phyloP scores from a whole-genome alignment of 2,329 filamentous ascomycete genomes.

The Ceratocystis alfenasii region DNA sequence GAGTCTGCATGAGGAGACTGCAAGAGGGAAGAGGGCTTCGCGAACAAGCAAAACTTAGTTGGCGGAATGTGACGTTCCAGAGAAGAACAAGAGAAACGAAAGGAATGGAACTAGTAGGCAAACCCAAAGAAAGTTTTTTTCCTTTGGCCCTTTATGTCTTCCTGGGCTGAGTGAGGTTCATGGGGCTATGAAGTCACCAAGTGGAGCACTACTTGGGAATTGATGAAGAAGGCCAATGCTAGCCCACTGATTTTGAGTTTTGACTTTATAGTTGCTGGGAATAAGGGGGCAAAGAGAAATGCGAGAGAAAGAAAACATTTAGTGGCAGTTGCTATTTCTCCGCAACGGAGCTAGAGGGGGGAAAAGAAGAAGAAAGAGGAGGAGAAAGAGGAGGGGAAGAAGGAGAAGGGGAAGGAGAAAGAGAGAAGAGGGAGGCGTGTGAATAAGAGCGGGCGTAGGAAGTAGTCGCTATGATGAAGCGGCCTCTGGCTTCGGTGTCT shows the following conservation, averaged over 20 bases:
- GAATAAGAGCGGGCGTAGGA: background rate
- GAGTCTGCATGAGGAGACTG: too few relatives aligned
- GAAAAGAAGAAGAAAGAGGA: background rate
- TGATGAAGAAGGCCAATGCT: background rate
- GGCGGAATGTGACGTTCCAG: constrained; percentile 8
- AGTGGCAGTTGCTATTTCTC: constrained; percentile 7
- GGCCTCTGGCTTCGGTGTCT: background rate
- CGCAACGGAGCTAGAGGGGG: background rate
- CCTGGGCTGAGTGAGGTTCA: background rate
- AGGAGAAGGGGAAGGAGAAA: background rate
- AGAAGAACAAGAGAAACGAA: background rate
- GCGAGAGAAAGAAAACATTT: background rate
- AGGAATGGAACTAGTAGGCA: background rate
- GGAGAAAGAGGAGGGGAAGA: background rate
- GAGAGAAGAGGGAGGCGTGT: background rate
- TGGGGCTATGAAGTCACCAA: constrained; percentile 15
- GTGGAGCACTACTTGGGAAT: background rate
- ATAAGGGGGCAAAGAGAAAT: background rate
- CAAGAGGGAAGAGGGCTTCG: background rate
- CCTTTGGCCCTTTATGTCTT: background rate
- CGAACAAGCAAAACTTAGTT: background rate
- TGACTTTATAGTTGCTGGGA: background rate
- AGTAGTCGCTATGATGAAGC: background rate
- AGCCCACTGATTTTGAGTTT: background rate
- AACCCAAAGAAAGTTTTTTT: background rate